Base-by-base conservation (phyloP, 768 basidiomycete genomes). In the Tremella fuciformis region DNA sequence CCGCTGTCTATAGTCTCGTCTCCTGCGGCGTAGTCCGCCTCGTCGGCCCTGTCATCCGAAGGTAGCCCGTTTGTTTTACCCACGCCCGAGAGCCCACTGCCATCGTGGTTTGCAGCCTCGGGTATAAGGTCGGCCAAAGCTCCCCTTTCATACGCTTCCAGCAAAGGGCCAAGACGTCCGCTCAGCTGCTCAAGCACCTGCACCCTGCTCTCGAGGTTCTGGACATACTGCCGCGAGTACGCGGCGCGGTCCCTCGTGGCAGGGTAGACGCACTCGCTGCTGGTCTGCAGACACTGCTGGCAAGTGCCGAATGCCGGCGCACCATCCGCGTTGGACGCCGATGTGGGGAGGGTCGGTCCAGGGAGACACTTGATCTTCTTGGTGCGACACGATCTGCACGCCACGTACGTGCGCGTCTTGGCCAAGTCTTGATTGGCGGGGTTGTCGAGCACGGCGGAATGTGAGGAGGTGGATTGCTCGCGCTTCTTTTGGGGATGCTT, bases 361-460 rank as follows among this genome's bases (percentile, higher is more conserved):
- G 72, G 72, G 8, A 71, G 63, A 60, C 72, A 74, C 57, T 69
- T 74, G 59, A 69, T 57, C 59, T 74, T 74, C 50, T 70, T 70
- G 4, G 52, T 22, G 9, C 72, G 62, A 56, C 72, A 74, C 13
- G 50, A 53, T n/a, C 59, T 50, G 49, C 72, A 74, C 1, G 72
- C 72, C 2, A 67, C 55, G 39, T 70, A 63, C 0, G 72, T 66
- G 18, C 72, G 61, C 15, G 66, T 58, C 48, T 74, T 74, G 50
- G 60, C 22, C 25, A 65, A 21, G 29, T 69, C 68, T 34, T 18
- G n/a, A 15, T 15, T 15, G 6, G 42, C 6, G 4, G 42, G 22
- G 6, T 4, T 22, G 42, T 18, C 54, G 34, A 18, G 39, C 42
- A 46, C 6, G 42, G 42, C 42, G 42, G 42, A 46, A 46, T n/a